Base-by-base conservation (phyloP, 768 basidiomycete genomes). In the Galerina sulciceps region DNA sequence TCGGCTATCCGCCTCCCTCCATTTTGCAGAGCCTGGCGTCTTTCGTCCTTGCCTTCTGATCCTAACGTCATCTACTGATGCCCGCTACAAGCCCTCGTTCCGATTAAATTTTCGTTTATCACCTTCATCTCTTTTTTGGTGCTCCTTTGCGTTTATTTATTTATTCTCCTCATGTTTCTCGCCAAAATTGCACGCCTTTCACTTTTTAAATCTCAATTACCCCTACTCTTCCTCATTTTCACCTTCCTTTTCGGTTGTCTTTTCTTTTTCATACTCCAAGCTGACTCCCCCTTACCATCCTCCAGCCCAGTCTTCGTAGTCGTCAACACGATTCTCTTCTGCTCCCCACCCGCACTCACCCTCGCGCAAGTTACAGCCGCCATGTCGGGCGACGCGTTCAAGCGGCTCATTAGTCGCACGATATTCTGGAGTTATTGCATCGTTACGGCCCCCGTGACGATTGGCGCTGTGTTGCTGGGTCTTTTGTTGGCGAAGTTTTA, bases 381-480 rank as follows among this genome's bases (percentile, higher is more conserved):
- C 0, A 90, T 89, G 1, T 89, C 67, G 0, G 91, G 93, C 2
- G 93, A 93, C 66, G 88, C 92, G 0, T 98, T 99, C 69, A 96
- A 98, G 75, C 81, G 94, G 1, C 81, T 98, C 36, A 90, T 97
- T 70, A 89, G 87, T 59, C 84, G 92, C 53, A 98, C 96, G 0
- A 93, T 98, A 58, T 94, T 94, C 71, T 95, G 94, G 93, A 83
- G 89, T 2, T 98, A 96, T 69, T 94, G 92, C 64, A 75, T 94
- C 35, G 77, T 95, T 55, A 96, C 95, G 0, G 94, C 95, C 2
- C 91, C 92, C 2, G 80, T 89, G n/a, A 93, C 88, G 53, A 86
- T 94, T 55, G 67, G 79, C 15, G 89, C 88, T 67, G 91, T 96
- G 49, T 81, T 96, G 44, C 67, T 92, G 26, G 94, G 91, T 1